Base-by-base conservation (phyloP, 1,284 basidiomycete genomes). In the Cutaneotrichosporon sp. region DNA sequence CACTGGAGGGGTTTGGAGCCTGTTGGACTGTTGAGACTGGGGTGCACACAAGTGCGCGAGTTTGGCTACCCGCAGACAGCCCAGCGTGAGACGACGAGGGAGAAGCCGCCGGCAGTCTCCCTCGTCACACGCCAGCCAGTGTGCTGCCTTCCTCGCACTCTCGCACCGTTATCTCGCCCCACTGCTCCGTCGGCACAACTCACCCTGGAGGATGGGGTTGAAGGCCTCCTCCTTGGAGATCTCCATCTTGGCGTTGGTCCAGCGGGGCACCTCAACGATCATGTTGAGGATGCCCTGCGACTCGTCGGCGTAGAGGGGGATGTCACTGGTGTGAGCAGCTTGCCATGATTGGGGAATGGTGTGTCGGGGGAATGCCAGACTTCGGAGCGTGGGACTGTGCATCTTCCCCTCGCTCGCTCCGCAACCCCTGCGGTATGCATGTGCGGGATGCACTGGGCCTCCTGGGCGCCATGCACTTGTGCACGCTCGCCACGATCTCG, bases 181-280 rank as follows among this genome's bases (percentile, higher is more conserved):
- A n/a, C n/a, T n/a, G n/a, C 38, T 42, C 38, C 3, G 13, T 27
- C 4, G 14, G 13, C 16, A n/a, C 14, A 4, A 71, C 75, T 60
- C 56, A 79, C 78, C 79, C 84, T 99, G 97, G 82, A 97, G 94
- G 89, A 99, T 97, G 72, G 95, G 94, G 84, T 99, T 99, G 87
- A 99, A 93, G 33, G 86, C 65, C 81, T 99, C 95, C 77, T 97
- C 93, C 83, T 97, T 98, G 81, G 86, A 94, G 81, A 97, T 97
- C 83, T 99, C 95, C 87, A 97, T 89, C 87, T 97, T 97, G 62
- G 92, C 92, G 85, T 99, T 99, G 80, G 95, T 97, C 97, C 97
- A 99, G 75, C 97, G 90, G 57, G 97, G 97, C 65, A 99, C 90
- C 83, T 99, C 95, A 78, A 97, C 94, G 79, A 97, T 83, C 93